Percentiles rank a stretch among this genome's conserved stretches.
These are phyloP conservation scores for Aspergillus phoenicis DNA, from an alignment of 2,329 filamentous ascomycete genomes.

Conservation along the genomic window DNA sequence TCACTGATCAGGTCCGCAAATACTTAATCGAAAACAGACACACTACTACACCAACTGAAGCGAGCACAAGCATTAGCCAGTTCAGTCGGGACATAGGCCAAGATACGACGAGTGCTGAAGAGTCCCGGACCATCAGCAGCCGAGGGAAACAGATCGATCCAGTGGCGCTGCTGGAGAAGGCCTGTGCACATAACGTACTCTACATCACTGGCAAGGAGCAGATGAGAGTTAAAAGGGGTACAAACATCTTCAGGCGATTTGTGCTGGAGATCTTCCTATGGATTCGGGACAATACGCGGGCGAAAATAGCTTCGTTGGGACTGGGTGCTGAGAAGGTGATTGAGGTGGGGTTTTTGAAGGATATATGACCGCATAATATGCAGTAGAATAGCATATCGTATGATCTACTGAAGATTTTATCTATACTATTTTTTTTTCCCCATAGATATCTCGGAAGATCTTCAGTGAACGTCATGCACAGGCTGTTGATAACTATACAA, in stretches of 20 bases:
- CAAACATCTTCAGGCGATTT: constrained; percentile 29
- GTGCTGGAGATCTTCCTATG: constrained; percentile 41
- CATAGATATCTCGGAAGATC: background rate
- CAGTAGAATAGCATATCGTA: background rate
- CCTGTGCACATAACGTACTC: constrained; percentile 37
- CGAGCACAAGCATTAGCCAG: background rate
- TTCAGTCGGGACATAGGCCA: background rate
- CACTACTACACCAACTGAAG: background rate
- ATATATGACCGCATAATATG: constrained; percentile 16
- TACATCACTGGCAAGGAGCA: constrained; percentile 52
- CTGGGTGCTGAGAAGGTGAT: constrained; percentile 42
- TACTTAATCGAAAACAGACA: constrained; percentile 45
- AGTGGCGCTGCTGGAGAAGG: constrained; percentile 13
- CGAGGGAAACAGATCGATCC: background rate
- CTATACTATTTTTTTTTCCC: background rate
- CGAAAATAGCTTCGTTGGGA: constrained; percentile 41
- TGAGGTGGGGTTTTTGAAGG: constrained; percentile 47
- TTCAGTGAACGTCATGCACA: background rate
- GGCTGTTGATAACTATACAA: too few species aligned
- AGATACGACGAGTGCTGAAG: background rate
- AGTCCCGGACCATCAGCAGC: background rate
- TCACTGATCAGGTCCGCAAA: constrained; percentile 61
- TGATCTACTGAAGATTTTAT: too few species aligned
- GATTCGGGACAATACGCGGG: constrained; percentile 43
- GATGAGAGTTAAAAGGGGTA: constrained; percentile 36